A percentile compares a stretch with the other conserved stretches of the same genome.
phyloP scores from a whole-genome alignment of 345 rosid genomes.

The Sonneratia caseolaris region DNA sequence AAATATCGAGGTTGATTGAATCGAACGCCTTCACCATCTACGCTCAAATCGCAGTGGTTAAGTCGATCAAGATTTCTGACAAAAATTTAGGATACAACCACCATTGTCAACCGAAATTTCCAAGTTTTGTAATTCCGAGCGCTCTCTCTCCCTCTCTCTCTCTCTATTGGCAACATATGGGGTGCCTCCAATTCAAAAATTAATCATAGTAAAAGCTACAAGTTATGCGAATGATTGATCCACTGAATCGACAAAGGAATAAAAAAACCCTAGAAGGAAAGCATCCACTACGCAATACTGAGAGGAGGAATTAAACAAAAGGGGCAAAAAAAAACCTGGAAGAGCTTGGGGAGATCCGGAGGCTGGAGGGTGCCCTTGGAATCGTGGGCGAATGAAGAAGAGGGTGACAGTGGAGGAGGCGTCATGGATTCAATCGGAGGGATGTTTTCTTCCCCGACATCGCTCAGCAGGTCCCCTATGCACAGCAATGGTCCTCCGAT shows the following conservation, averaged over 20 bases:
- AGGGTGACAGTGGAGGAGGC: conserved; percentile 7
- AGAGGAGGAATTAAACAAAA: not conserved
- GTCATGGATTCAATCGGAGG: conserved; percentile 8
- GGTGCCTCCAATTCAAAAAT: not conserved
- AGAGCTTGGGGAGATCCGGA: conserved; percentile 46
- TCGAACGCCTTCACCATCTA: not conserved
- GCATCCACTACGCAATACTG: not conserved
- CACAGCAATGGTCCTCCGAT: conserved; percentile 72
- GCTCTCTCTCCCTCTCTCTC: no score
- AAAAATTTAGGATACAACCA: no score
- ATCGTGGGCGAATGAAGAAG: conserved; percentile 13
- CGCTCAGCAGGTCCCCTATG: conserved; percentile 74
- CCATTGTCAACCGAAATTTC: no score
- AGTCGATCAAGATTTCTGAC: not conserved
- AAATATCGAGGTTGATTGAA: not conserved
- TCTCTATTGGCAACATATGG: not conserved
- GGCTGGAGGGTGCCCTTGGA: conserved; percentile 15
- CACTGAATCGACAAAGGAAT: not conserved
- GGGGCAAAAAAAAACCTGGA: conserved; percentile 36
- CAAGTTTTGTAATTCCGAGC: no score
- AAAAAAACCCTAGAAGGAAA: not conserved
- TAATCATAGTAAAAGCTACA: not conserved
- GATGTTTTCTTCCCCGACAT: conserved; percentile 40
- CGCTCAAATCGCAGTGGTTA: not conserved
- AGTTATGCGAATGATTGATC: not conserved